Evolutionary conservation across 2,329 filamentous ascomycete species (phyloP).

Genomic region (Bipolaris victoriae): DNA sequence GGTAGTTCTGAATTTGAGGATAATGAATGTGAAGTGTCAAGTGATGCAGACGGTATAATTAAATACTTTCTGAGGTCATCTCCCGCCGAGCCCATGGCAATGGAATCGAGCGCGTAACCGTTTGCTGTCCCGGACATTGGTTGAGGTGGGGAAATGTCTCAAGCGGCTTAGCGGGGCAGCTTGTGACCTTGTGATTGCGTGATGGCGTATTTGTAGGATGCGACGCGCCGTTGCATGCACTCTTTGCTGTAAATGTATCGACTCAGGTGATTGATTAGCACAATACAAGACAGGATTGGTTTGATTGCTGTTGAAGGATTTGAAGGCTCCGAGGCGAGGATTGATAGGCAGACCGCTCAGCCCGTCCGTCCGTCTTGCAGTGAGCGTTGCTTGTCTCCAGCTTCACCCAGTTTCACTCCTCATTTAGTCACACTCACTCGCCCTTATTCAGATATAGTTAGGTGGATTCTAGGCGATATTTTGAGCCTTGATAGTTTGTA

Average conservation of each 20-base stretch:
- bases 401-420: too few relatives aligned
- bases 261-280: neutral
- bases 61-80: slow-evolving; percentile 31
- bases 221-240: neutral
- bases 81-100: slow-evolving; percentile 17
- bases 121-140: slow-evolving; percentile 9
- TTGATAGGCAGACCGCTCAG: too few relatives aligned
- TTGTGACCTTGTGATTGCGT: slow-evolving; percentile 33
- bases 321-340: too few relatives aligned
- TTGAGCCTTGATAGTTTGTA: too few relatives aligned
- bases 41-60: slow-evolving; percentile 18
- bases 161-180: slow-evolving; percentile 15
- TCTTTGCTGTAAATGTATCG: neutral
- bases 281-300: too few relatives aligned
- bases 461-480: too few relatives aligned
- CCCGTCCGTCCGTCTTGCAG: too few relatives aligned
- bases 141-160: neutral
- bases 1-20: slow-evolving; percentile 10
- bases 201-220: slow-evolving; percentile 26
- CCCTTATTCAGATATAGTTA: too few relatives aligned
- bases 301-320: too few relatives aligned
- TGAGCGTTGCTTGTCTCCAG: too few relatives aligned
- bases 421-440: too few relatives aligned
- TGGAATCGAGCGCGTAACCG: slow-evolving; percentile 1
- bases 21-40: slow-evolving; percentile 26